A percentile compares a stretch with the other conserved stretches of the same genome.
Conservation (phyloP, 2,329 filamentous ascomycete genomes). For the Aspergillus thermomutatus region DNA sequence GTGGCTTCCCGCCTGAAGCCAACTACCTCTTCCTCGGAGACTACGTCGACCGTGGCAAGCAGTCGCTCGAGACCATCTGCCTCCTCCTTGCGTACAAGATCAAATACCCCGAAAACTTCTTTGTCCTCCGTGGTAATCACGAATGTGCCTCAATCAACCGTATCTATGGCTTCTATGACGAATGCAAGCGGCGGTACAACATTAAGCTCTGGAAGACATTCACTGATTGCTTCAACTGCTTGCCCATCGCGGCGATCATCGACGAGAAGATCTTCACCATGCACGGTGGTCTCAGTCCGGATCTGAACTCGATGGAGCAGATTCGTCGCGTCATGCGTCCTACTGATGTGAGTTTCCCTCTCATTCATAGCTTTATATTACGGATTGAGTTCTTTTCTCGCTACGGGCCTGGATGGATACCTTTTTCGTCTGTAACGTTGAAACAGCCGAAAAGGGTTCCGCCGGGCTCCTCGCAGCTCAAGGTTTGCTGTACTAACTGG, state of each 20-base stretch:
- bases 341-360: constrained; percentile 75
- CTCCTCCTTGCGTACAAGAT: constrained; percentile 97
- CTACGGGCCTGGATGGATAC: background rate
- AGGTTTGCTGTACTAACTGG: constrained; percentile 39
- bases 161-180: constrained; percentile 99
- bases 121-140: constrained; percentile 97
- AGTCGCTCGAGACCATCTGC: constrained; percentile 98
- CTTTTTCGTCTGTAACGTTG: background rate
- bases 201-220: constrained; percentile 99
- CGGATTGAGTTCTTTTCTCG: background rate
- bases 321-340: constrained; percentile 98
- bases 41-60: constrained; percentile 98
- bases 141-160: constrained; percentile 98
- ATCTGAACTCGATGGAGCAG: constrained; percentile 99
- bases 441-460: constrained; percentile 12
- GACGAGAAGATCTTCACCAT: constrained; percentile 99
- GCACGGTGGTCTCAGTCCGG: constrained; percentile 95
- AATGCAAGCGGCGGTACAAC: constrained; percentile 98
- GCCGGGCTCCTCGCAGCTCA: constrained; percentile 29
- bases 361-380: constrained; percentile 11
- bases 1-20: constrained; percentile 94
- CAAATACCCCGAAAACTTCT: constrained; percentile 99
- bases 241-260: constrained; percentile 97
- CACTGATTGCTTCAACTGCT: constrained; percentile 98
- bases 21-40: constrained; percentile 99